Evolutionary conservation across 2,329 filamentous ascomycete species (phyloP).

Genomic region (Ophiosphaerella narmari): DNA sequence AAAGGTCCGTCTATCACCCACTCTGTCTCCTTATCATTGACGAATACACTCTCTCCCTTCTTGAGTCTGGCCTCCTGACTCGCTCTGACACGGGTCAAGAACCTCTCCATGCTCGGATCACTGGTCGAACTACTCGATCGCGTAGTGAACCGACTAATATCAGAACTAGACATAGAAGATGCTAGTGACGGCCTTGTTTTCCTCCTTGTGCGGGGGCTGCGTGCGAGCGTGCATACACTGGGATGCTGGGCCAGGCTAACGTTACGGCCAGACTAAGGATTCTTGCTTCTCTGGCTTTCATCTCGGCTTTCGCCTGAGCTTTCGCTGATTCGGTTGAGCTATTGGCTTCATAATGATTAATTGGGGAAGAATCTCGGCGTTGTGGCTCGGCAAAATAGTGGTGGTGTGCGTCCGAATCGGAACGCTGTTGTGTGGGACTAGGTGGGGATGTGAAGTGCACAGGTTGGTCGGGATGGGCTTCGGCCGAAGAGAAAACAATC

Average conservation of each 20-base stretch:
- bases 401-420: slow-evolving; percentile 1
- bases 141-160: too few relatives aligned
- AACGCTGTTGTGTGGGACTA: slow-evolving; percentile 5
- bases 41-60: too few relatives aligned
- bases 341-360: neutral
- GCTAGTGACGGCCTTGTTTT: too few relatives aligned
- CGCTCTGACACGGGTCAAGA: slow-evolving; percentile 16
- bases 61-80: slow-evolving; percentile 12
- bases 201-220: neutral
- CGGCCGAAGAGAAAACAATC: neutral
- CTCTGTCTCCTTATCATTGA: too few relatives aligned
- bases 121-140: too few relatives aligned
- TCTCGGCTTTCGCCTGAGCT: neutral
- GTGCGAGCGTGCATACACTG: slow-evolving; percentile 4
- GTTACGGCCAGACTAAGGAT: slow-evolving; percentile 1
- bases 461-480: slow-evolving; percentile 15
- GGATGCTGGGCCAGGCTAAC: neutral
- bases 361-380: slow-evolving; percentile 14
- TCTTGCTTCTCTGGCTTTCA: neutral
- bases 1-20: too few relatives aligned
- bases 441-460: slow-evolving; percentile 10
- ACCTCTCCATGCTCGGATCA: slow-evolving; percentile 7
- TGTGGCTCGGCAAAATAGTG: slow-evolving; percentile 11
- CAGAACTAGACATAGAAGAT: too few relatives aligned
- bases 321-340: slow-evolving; percentile 3